Evolutionary conservation across 73 alveolate species (phyloP).

Genomic region (Tetrahymena elliotti): DNA sequence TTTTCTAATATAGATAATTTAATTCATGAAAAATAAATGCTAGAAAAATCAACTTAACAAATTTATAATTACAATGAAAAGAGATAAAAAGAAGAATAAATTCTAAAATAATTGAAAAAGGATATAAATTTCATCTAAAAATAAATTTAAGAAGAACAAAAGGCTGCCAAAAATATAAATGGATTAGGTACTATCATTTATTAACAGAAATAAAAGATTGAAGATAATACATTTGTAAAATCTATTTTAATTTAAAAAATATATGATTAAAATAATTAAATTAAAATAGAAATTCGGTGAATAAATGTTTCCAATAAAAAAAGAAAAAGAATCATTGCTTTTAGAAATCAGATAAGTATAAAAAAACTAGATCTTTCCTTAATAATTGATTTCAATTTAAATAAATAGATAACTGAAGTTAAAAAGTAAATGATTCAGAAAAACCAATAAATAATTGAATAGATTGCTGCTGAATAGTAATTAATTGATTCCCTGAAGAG

Average conservation of each 20-base stretch:
- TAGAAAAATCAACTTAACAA: neutral
- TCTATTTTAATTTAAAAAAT: neutral
- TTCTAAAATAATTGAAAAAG: neutral
- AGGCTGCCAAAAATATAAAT: neutral
- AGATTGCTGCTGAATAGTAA: neutral
- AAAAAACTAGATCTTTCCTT: neutral
- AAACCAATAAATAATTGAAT: neutral
- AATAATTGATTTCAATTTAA: no score
- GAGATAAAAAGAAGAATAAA: neutral
- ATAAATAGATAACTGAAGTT: neutral
- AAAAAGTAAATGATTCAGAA: neutral
- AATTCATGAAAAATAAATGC: neutral
- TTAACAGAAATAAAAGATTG: neutral
- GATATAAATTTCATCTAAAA: neutral
- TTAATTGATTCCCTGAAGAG: neutral
- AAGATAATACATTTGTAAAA: neutral
- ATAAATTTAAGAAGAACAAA: neutral
- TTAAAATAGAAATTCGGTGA: neutral
- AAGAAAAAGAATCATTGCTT: neutral
- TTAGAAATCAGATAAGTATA: neutral
- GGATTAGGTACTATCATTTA: neutral
- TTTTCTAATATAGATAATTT: neutral
- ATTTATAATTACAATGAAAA: neutral
- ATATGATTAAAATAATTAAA: neutral
- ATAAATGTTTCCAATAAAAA: neutral